Evolutionary conservation across 257 asterid species (phyloP).

Genomic region (Fraxinus anomala): DNA sequence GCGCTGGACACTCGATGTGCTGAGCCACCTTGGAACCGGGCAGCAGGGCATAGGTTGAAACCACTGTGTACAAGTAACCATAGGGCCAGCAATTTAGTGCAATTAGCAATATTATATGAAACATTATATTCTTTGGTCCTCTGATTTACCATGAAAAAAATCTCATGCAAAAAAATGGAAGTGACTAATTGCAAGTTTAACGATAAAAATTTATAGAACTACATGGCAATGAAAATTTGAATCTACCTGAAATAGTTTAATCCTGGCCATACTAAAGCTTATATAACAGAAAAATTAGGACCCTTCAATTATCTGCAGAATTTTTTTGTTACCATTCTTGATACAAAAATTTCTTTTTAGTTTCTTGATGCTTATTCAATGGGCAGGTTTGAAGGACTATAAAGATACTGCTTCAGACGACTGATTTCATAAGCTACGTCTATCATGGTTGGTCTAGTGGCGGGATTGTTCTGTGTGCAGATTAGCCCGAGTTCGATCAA

Average conservation of each 20-base stretch:
- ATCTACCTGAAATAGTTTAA: neutral
- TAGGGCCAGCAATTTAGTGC: neutral
- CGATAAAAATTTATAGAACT: no score
- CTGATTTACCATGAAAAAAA: neutral
- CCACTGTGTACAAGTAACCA: neutral
- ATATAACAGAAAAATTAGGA: neutral
- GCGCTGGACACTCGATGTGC: neutral
- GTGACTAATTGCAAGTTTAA: neutral
- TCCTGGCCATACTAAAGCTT: neutral
- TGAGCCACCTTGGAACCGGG: neutral
- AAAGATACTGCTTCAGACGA: slow-evolving; percentile 56
- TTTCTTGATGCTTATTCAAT: slow-evolving; percentile 39
- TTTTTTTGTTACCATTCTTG: neutral
- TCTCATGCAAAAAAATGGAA: neutral
- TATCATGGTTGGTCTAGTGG: slow-evolving; percentile 67
- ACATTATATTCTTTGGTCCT: slow-evolving; percentile 1
- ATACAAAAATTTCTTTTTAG: neutral
- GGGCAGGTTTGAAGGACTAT: slow-evolving; percentile 34
- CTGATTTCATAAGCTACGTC: slow-evolving; percentile 69
- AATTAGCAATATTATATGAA: neutral
- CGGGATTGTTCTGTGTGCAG: slow-evolving; percentile 67
- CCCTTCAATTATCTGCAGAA: neutral
- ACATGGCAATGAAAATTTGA: neutral
- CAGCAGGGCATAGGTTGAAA: neutral
- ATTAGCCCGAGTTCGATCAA: slow-evolving; percentile 65